A percentile compares a stretch with the other conserved stretches of the same genome.
These are phyloP conservation scores for Solanum habrochaites DNA, from an alignment of 257 asterid genomes.

Conservation along the genomic window DNA sequence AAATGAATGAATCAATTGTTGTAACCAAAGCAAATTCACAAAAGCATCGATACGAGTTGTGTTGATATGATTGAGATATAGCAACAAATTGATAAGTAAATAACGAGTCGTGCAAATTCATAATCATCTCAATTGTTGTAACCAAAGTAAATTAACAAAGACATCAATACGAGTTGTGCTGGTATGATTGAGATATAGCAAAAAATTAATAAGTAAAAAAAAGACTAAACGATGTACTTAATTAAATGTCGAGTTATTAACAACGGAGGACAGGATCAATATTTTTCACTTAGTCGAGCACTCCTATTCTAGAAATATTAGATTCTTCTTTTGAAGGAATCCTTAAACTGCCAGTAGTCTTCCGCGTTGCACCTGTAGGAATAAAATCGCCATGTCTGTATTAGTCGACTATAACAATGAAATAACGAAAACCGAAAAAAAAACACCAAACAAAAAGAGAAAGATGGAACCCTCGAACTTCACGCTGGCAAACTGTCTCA, in stretches of 20 bases:
- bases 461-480: not conserved
- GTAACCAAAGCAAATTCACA: not conserved
- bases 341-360: not conserved
- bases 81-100: no score
- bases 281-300: no score
- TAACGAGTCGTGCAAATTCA: accelerated
- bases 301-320: no score
- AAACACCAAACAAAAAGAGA: not conserved
- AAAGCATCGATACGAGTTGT: not conserved
- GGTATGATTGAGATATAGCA: not conserved
- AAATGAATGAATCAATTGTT: not conserved
- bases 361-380: accelerated
- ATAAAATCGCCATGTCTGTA: not conserved
- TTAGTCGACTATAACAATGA: accelerated
- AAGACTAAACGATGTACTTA: not conserved
- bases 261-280: not conserved
- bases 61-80: not conserved
- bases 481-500: slow-evolving; percentile 12
- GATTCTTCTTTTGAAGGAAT: not conserved
- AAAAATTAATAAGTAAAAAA: no score
- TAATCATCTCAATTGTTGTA: not conserved
- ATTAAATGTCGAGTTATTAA: no score
- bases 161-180: not conserved
- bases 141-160: not conserved
- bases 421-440: not conserved